phyloP scores from a whole-genome alignment of 108 stramenopile genomes.

The Aurantiochytrium sp. region DNA sequence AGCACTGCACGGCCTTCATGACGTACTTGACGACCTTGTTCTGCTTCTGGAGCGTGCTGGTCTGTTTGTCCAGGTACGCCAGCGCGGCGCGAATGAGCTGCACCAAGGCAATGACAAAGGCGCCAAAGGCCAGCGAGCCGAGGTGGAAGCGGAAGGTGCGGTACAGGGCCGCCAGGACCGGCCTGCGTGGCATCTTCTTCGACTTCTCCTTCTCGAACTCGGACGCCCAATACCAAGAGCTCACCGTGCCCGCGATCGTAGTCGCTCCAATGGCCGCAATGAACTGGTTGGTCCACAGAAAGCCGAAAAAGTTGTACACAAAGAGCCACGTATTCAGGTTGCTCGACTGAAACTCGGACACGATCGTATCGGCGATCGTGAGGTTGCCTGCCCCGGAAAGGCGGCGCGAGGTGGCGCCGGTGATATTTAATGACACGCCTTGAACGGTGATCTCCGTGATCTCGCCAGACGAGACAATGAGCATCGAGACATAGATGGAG shows the following conservation, averaged over 20 bases:
- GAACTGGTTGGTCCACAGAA: conserved; percentile 35
- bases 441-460: conserved; percentile 30
- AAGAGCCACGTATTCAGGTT: neutral
- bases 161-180: neutral
- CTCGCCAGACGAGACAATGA: conserved; percentile 19
- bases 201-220: conserved; percentile 20
- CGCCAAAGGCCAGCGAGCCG: conserved; percentile 49
- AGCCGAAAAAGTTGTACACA: conserved; percentile 35
- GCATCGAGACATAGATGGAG: neutral
- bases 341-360: neutral
- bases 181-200: neutral
- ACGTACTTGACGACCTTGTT: conserved; percentile 33
- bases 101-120: conserved; percentile 48
- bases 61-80: conserved; percentile 40
- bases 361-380: neutral
- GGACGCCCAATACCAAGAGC: conserved; percentile 13
- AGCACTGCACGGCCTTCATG: conserved; percentile 45
- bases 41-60: conserved; percentile 11
- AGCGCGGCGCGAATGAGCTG: conserved; percentile 43
- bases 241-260: neutral
- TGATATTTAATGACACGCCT: neutral
- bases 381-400: too few species aligned
- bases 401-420: neutral
- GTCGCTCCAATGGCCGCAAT: neutral
- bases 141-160: conserved; percentile 36